Percentiles rank a stretch among this genome's conserved stretches.
These are phyloP conservation scores for Teratosphaeria viscida DNA, from an alignment of 2,329 filamentous ascomycete species.

Conservation along the genomic window DNA sequence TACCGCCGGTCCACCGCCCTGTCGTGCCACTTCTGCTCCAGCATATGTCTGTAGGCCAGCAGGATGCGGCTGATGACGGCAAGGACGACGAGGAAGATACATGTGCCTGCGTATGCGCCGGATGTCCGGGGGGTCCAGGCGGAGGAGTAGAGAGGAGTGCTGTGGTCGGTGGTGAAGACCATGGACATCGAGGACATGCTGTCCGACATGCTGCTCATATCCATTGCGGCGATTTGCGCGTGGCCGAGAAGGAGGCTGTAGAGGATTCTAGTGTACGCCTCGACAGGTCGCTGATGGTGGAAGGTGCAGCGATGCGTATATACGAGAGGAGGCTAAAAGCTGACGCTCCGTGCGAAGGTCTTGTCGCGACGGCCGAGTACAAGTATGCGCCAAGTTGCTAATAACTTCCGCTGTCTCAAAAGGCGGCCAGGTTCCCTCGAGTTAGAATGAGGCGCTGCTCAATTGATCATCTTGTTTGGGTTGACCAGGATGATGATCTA, in stretches of 20 bases:
- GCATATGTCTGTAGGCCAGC: constrained; percentile 54
- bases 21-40: constrained; percentile 60
- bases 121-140: constrained; percentile 62
- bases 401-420: neutral
- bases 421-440: neutral
- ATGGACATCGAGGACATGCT: constrained; percentile 37
- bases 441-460: neutral
- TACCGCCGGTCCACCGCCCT: constrained; percentile 65
- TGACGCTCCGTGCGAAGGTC: neutral
- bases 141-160: constrained; percentile 55
- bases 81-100: constrained; percentile 79
- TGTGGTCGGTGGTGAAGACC: constrained; percentile 55
- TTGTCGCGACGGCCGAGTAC: neutral
- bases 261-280: neutral
- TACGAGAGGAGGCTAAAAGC: neutral
- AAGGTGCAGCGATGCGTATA: neutral
- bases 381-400: neutral
- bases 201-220: neutral
- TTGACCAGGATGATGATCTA: neutral
- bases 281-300: neutral
- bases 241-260: neutral
- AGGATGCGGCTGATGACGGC: constrained; percentile 59
- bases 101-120: constrained; percentile 75
- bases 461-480: neutral
- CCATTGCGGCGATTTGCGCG: neutral